Base-by-base conservation (phyloP, 345 rosid genomes). In the Populus tremula region DNA sequence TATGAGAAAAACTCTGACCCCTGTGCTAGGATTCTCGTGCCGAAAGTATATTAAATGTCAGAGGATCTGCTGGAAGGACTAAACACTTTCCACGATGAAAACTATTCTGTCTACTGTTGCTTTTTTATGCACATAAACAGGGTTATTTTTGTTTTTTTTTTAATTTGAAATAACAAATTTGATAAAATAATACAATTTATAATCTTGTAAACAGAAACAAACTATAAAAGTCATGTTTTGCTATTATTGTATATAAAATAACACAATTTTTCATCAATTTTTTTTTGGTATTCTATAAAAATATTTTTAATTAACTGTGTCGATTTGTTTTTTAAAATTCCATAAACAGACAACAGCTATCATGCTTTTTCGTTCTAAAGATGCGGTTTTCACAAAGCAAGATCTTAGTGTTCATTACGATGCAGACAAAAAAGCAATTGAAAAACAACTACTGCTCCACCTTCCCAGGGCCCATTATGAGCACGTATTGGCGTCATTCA, bases 401-500 rank as follows among this genome's bases (percentile, higher is more conserved):
- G 45, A 71, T 71, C 65, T 25, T 6, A 4, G 35, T 2, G 64
- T 21, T 65, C 43, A 74, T 74, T 65, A 20, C 27, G 11, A 71
- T 6, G 2, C 21, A 9, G 13, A 67, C 36, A 78, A 41, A 63
- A 73, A 16, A 39, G 36, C 61, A 36, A 66, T 31, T 67, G 68
- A 38, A 1, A 33, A 64, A 29, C 50, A 13, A 18, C 45, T 36
- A 18, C 69, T 38, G 62, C 47, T 25, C 47, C 47, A 43, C 47
- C 47, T 43, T 11, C 47, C 47, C 23, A 29, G 3, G 77, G 67
- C 71, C 72, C 45, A 38, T 31, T 16, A 5, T 25, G 4, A 21
- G 25, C 20, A 13, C 45, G 6, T 7, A 61, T 35, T 71, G 56
- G 87, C 89, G 84, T 83, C 11, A 77, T 63, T 66, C 77, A 49